Conservation (phyloP, 257 asterid genomes). For the Solanum commersonii region DNA sequence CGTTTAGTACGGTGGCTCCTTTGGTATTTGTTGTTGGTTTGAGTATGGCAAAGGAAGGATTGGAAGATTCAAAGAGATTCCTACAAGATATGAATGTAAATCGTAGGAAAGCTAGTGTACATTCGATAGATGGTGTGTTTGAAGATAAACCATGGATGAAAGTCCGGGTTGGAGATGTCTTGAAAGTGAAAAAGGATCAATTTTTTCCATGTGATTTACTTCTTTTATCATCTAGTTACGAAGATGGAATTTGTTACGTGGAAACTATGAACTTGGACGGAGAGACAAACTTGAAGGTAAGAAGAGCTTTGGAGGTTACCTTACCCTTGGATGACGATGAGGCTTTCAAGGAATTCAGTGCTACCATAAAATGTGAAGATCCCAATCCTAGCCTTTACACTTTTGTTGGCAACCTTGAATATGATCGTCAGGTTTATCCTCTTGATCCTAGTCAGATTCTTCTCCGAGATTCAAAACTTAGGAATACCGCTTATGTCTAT, state of each 20-base stretch:
- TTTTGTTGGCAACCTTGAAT: conserved; percentile 83
- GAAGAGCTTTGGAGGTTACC: conserved; percentile 67
- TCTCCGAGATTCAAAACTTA: conserved; percentile 89
- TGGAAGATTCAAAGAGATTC: conserved; percentile 90
- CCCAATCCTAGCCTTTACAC: conserved; percentile 89
- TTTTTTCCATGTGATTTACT: conserved; percentile 93
- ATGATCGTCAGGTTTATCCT: conserved; percentile 50
- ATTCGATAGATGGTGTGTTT: conserved; percentile 59
- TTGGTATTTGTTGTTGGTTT: conserved; percentile 83
- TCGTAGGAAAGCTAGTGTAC: conserved; percentile 54
- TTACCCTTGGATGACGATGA: conserved; percentile 49
- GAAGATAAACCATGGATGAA: conserved; percentile 73
- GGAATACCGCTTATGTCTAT: conserved; percentile 69
- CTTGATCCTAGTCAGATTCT: conserved; percentile 90
- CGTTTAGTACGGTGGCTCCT: conserved; percentile 82
- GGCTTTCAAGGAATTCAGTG: conserved; percentile 63
- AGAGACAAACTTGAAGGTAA: conserved; percentile 91
- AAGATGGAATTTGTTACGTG: conserved; percentile 92
- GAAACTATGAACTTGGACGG: conserved; percentile 97
- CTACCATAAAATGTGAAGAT: conserved; percentile 73
- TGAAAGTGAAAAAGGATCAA: conserved; percentile 81
- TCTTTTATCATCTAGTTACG: conserved; percentile 76
- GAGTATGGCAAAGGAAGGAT: conserved; percentile 96
- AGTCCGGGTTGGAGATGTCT: conserved; percentile 80
- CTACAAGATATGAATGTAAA: conserved; percentile 94